These are phyloP conservation scores for Novymonas esmeraldas DNA, from an alignment of 208 protist genomes.

Conservation along the genomic window DNA sequence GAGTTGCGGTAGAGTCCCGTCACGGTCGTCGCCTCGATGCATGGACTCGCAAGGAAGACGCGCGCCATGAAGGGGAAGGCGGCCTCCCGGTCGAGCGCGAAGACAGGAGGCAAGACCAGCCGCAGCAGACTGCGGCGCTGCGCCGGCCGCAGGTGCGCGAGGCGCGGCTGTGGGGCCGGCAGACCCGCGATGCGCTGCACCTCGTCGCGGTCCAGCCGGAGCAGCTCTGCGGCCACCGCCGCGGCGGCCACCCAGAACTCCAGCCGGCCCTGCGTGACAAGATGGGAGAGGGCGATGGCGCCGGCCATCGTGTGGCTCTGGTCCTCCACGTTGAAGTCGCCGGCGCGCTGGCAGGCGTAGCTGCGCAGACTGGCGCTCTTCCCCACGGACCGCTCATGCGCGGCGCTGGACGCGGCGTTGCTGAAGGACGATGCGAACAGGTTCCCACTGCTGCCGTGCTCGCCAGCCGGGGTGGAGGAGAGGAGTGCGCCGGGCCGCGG, in stretches of 20 bases:
- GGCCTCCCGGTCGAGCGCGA: constrained; percentile 38
- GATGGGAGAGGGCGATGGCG: constrained; percentile 31
- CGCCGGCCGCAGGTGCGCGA: constrained; percentile 10
- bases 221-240: constrained; percentile 24
- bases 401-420: background rate
- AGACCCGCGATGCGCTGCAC: constrained; percentile 8
- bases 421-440: constrained; percentile 11
- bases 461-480: background rate
- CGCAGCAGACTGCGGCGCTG: constrained; percentile 22
- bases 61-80: constrained; percentile 50
- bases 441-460: constrained; percentile 12
- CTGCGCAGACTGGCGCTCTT: constrained; percentile 16
- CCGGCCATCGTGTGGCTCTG: constrained; percentile 21
- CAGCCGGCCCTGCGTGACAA: constrained; percentile 28
- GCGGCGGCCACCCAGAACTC: constrained; percentile 33
- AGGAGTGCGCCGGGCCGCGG: constrained; percentile 2
- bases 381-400: constrained; percentile 7
- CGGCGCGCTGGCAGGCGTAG: constrained; percentile 14
- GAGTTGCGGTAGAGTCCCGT: constrained; percentile 60
- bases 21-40: constrained; percentile 14
- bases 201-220: constrained; percentile 29
- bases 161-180: constrained; percentile 5
- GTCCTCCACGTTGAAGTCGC: constrained; percentile 31
- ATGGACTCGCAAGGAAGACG: constrained; percentile 25
- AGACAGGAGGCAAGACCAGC: constrained; percentile 47